Evolutionary conservation across 345 rosid species (phyloP).

Genomic region (Erysimum cheiranthoides): DNA sequence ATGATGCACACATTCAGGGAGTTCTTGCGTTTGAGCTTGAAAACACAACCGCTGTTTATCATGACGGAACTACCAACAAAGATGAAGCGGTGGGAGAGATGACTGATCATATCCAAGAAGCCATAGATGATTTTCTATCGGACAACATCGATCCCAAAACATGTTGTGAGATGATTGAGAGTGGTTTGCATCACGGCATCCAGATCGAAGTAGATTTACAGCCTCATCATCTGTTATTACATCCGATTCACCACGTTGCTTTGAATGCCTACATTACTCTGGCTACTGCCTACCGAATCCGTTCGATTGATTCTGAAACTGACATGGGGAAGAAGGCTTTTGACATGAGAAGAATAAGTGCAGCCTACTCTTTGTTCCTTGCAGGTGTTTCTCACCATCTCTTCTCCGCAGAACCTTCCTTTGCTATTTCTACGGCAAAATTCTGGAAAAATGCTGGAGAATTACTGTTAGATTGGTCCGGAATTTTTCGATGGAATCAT

Average conservation of each 20-base stretch:
- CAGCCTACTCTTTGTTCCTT: constrained; percentile 77
- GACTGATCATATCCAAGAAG: constrained; percentile 57
- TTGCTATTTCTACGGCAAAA: constrained; percentile 60
- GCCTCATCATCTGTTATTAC: constrained; percentile 48
- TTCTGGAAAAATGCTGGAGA: constrained; percentile 80
- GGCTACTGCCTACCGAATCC: constrained; percentile 69
- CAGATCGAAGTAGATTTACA: constrained; percentile 28
- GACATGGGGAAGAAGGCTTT: constrained; percentile 50
- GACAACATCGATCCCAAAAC: constrained; percentile 55
- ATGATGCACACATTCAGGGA: constrained; percentile 50
- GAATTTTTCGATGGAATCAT: constrained; percentile 29
- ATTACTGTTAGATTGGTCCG: constrained; percentile 54
- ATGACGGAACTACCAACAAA: constrained; percentile 36
- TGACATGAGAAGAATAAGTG: constrained; percentile 56
- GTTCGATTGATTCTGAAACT: constrained; percentile 46
- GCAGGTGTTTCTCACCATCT: constrained; percentile 66
- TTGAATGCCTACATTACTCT: constrained; percentile 66
- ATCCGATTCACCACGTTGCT: constrained; percentile 68
- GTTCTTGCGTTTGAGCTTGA: constrained; percentile 43
- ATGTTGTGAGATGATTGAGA: constrained; percentile 73
- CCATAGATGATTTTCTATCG: constrained; percentile 58
- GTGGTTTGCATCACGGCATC: constrained; percentile 53
- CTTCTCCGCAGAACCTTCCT: constrained; percentile 57
- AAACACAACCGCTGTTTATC: constrained; percentile 32
- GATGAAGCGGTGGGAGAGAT: constrained; percentile 52